A percentile compares a stretch with the other conserved stretches of the same genome.
phyloP scores from a whole-genome alignment of 176 grass and related monocot species.

The Musa beccarii region DNA sequence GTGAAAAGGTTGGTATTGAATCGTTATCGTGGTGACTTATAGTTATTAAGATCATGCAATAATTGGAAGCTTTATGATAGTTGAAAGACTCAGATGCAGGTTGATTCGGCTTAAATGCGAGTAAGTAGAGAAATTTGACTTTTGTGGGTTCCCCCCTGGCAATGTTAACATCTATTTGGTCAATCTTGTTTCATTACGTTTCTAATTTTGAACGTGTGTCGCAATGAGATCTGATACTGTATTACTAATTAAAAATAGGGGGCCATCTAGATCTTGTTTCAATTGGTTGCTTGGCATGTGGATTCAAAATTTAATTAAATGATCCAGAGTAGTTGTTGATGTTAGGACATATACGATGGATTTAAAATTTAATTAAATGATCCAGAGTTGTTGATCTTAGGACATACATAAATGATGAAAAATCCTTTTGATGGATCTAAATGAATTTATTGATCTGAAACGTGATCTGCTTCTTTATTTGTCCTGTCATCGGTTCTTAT shows the following conservation, averaged over 20 bases:
- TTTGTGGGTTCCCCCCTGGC: background rate
- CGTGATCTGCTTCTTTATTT: background rate
- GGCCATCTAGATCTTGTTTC: background rate
- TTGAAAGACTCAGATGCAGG: background rate
- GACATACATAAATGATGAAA: too few relatives aligned
- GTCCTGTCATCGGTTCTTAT: background rate
- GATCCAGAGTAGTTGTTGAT: background rate
- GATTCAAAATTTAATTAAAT: background rate
- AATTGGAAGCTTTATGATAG: too few relatives aligned
- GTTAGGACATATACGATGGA: too few relatives aligned
- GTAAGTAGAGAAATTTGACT: background rate
- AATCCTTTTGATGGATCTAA: too few relatives aligned
- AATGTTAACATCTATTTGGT: background rate
- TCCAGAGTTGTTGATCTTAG: background rate
- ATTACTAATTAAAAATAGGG: too few relatives aligned
- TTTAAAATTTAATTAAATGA: background rate
- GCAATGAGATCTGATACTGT: too few relatives aligned
- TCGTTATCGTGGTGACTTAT: too few relatives aligned
- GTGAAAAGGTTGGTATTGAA: too few relatives aligned
- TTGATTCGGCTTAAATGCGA: background rate
- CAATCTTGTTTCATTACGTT: background rate
- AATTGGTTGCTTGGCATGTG: background rate
- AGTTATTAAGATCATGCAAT: too few relatives aligned
- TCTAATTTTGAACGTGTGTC: too few relatives aligned
- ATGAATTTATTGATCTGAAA: too few relatives aligned